Percentiles rank a stretch among this genome's conserved stretches.
Evolutionary conservation across 2,329 filamentous ascomycete genomes (phyloP).

Genomic region (Trichoderma sp.): DNA sequence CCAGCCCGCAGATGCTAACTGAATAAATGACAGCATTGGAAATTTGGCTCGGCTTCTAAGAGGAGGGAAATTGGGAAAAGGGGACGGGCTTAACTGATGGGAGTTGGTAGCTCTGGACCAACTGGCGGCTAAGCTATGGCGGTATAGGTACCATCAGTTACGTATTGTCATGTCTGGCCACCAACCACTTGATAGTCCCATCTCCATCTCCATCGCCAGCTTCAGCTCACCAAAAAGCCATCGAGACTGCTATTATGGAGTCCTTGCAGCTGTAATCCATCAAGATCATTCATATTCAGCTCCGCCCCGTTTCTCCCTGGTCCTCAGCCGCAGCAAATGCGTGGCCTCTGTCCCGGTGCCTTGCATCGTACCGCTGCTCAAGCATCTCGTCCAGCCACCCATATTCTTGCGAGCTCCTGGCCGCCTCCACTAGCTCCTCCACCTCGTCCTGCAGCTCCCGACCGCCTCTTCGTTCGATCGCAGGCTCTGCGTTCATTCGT

Average conservation of each 20-base stretch:
- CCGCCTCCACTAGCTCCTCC: constrained; percentile 22
- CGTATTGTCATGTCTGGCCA: background rate
- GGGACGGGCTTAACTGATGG: background rate
- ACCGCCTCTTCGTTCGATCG: constrained; percentile 21
- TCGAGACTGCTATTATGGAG: background rate
- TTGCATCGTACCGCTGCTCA: constrained; percentile 23
- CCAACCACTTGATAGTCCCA: background rate
- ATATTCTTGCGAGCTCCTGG: constrained; percentile 17
- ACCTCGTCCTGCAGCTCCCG: constrained; percentile 23
- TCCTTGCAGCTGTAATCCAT: background rate
- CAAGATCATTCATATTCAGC: background rate
- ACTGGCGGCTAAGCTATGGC: background rate
- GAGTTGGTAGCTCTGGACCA: background rate
- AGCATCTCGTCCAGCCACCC: constrained; percentile 21
- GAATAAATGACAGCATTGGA: background rate
- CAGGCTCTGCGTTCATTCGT: constrained; percentile 9
- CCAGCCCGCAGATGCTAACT: constrained; percentile 17
- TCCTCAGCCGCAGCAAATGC: constrained; percentile 20
- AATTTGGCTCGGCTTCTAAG: background rate
- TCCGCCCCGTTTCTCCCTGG: constrained; percentile 8
- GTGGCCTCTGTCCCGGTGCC: constrained; percentile 18
- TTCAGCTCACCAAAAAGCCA: background rate
- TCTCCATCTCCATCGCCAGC: background rate
- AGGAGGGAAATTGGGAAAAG: background rate
- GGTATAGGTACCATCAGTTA: background rate